These are phyloP conservation scores for Anastatica hierochuntica DNA, from an alignment of 345 rosid genomes.

Conservation along the genomic window DNA sequence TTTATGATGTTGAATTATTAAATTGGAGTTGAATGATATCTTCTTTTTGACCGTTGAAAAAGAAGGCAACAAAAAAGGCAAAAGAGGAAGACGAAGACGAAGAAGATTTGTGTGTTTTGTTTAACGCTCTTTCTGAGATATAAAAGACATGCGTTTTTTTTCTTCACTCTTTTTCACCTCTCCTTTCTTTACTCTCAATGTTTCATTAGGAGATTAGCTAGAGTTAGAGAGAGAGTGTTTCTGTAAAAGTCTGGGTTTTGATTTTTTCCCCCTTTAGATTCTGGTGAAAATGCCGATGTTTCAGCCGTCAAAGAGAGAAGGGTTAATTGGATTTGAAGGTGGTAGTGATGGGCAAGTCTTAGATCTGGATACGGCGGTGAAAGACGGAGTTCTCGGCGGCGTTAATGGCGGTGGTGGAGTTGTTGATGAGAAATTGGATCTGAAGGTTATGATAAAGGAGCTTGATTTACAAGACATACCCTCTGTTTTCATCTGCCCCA, in stretches of 20 bases:
- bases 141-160: conserved; percentile 8
- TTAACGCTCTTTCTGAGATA: conserved; percentile 5
- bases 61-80: conserved; percentile 2
- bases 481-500: conserved; percentile 57
- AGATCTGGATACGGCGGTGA: conserved; percentile 67
- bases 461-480: conserved; percentile 40
- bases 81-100: conserved; percentile 1
- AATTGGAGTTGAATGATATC: conserved; percentile 13
- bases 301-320: conserved; percentile 33
- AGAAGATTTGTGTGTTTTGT: conserved; percentile 13
- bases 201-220: neutral
- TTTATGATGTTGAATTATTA: conserved; percentile 23
- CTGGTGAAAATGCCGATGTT: conserved; percentile 35
- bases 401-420: conserved; percentile 34
- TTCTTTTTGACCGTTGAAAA: conserved; percentile 32
- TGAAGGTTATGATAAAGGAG: conserved; percentile 54
- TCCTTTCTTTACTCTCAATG: conserved; percentile 11
- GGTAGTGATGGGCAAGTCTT: conserved; percentile 53
- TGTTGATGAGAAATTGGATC: conserved; percentile 43
- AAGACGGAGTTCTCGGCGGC: conserved; percentile 64
- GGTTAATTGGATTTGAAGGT: conserved; percentile 32
- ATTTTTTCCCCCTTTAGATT: neutral
- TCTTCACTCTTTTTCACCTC: neutral
- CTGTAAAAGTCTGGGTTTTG: neutral
- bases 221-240: no score